A percentile compares a stretch with the other conserved stretches of the same genome.
These are phyloP conservation scores for Gossypium longicalyx DNA, from an alignment of 345 rosid genomes.

Conservation along the genomic window DNA sequence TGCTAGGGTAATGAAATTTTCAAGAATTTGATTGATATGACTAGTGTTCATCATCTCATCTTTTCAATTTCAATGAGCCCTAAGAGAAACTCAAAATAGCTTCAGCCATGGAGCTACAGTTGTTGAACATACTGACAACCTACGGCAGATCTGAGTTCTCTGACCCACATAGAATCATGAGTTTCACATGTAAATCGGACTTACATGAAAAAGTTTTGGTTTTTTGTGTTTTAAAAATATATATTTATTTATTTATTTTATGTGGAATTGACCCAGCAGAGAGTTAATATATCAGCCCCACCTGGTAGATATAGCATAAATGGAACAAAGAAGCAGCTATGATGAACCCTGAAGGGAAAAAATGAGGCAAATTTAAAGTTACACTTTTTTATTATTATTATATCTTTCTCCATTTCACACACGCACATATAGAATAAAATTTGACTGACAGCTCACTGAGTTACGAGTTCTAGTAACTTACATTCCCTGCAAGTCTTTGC, in stretches of 20 bases:
- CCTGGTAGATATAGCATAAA: slow-evolving; percentile 13
- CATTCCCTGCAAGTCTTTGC: not conserved
- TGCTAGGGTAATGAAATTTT: too few relatives aligned
- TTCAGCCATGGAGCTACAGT: slow-evolving; percentile 9
- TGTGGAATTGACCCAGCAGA: slow-evolving; percentile 17
- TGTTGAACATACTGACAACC: slow-evolving; percentile 2
- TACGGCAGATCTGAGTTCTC: slow-evolving; percentile 15
- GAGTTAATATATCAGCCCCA: slow-evolving; percentile 27
- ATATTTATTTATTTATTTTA: not conserved
- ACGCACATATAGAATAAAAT: not conserved
- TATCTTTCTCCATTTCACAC: too few relatives aligned
- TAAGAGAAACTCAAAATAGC: not conserved
- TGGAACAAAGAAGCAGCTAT: slow-evolving; percentile 9
- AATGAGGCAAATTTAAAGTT: slow-evolving; percentile 10
- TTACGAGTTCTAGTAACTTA: too few relatives aligned
- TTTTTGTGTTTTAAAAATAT: not conserved
- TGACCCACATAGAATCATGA: slow-evolving; percentile 30
- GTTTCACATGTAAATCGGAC: slow-evolving; percentile 28
- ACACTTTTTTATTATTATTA: not conserved
- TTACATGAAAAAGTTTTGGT: slow-evolving; percentile 13
- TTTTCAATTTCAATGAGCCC: not conserved
- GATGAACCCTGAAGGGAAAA: slow-evolving; percentile 17
- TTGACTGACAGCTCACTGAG: not conserved
- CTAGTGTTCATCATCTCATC: not conserved
- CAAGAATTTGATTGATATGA: not conserved